Evolutionary conservation across 176 grass and related monocot species (phyloP), one percentile per base, ranked within the genome.

Genomic region (Saccharum officinarum): DNA sequence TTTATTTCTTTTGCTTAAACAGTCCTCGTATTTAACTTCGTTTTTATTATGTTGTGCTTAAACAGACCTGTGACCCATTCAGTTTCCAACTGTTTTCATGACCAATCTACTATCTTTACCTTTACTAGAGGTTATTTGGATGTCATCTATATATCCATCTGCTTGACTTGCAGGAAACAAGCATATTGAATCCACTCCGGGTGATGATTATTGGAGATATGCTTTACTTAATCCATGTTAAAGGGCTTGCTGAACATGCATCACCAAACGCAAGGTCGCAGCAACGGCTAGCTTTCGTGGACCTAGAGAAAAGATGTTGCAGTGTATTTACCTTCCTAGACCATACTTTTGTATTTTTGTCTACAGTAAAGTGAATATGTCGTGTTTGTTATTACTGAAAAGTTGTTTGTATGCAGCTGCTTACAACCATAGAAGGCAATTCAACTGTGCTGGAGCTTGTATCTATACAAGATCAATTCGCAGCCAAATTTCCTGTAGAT

Each of bases 141-240:
- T 25, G 25, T 67, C 14, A 22, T n/a, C 3, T 14, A 20, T 46
- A 37, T 38, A 13, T 6, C 63, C 44, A 20, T 82, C 28, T 54
- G 7, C 60, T 73, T 80, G 22, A 18, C 15, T 39, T 86, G 59
- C 78, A 95, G 96, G 89, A 95, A 84, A 77, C 91, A 80, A 86
- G 36, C n/a, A 89, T 90, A 6, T 83, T 95, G 78, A 91, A 82
- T 40, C 87, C 87, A 16, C 80, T 98, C 49, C 92, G 83, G 68
- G 86, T 98, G 84, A 92, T 95, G 91, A 70, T 95, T 81, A 79
- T 95, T 47, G 82, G 86, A 50, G 96, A 98, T 52, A 94, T 94
- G 89, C 80, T 89, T 69, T 98, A 94, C 60, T 83, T 95, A 63
- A 90, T 95, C 88, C 81, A 95, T 81, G 69, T 81, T 39, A 30